phyloP scores from a whole-genome alignment of 73 alveolate genomes.

The Chromera velia region DNA sequence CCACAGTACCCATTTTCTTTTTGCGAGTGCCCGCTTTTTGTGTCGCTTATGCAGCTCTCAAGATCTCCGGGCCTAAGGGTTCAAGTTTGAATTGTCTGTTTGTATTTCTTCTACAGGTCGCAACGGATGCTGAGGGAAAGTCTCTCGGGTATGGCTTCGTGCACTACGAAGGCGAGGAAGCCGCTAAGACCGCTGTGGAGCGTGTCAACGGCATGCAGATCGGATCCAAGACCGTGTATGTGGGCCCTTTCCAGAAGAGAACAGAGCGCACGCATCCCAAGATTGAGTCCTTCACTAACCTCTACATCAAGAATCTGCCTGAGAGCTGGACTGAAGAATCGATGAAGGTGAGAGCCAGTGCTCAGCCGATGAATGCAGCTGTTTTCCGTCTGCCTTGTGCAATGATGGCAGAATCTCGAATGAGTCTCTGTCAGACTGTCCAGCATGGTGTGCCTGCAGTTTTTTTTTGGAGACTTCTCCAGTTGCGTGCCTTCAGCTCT shows the following conservation, averaged over 20 bases:
- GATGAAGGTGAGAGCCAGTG: neutral
- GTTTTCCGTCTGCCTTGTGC: too few species aligned
- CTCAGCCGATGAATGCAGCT: neutral
- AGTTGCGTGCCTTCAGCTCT: too few species aligned
- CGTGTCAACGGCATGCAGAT: constrained; percentile 50
- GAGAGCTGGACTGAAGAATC: constrained; percentile 27
- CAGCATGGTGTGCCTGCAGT: too few species aligned
- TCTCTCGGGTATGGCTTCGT: constrained; percentile 53
- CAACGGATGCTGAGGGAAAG: neutral
- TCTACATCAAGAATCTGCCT: constrained; percentile 43
- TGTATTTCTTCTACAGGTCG: neutral
- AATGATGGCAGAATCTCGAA: too few species aligned
- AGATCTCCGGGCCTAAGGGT: too few species aligned
- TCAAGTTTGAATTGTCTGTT: too few species aligned
- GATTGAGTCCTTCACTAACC: neutral
- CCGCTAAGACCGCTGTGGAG: constrained; percentile 48
- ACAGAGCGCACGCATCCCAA: neutral
- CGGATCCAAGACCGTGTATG: constrained; percentile 23
- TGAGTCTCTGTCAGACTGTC: too few species aligned
- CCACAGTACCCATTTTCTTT: too few species aligned
- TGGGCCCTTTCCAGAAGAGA: neutral
- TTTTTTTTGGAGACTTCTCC: too few species aligned
- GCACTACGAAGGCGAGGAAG: constrained; percentile 32
- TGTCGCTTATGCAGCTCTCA: too few species aligned
- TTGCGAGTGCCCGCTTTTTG: too few species aligned